A percentile compares a stretch with the other conserved stretches of the same genome.
phyloP scores from a whole-genome alignment of 208 protist species.

The Wallacemonas sp. region DNA sequence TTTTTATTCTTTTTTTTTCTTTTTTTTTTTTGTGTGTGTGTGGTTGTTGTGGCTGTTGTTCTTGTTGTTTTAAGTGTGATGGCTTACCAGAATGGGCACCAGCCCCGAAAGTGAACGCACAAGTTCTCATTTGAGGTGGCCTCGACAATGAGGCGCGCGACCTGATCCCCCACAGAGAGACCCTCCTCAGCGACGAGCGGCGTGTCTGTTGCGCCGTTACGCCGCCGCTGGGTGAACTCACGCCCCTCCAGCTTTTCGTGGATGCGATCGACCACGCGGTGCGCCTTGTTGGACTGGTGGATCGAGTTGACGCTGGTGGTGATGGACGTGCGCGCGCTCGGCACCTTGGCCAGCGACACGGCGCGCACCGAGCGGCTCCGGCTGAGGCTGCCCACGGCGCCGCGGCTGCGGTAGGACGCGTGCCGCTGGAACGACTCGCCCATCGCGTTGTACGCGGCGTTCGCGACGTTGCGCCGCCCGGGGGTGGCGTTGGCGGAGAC shows the following conservation, averaged over 20 bases:
- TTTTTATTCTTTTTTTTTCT: slow-evolving; percentile 7
- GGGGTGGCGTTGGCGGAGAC: slow-evolving; percentile 2
- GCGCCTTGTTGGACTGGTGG: slow-evolving; percentile 92
- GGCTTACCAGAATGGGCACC: slow-evolving; percentile 99
- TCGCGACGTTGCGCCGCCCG: slow-evolving; percentile 26
- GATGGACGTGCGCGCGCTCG: slow-evolving; percentile 20
- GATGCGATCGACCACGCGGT: slow-evolving; percentile 97
- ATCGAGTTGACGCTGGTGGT: slow-evolving; percentile 18
- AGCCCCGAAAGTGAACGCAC: slow-evolving; percentile 98
- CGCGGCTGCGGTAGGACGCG: slow-evolving; percentile 21
- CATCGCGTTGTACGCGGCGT: slow-evolving; percentile 38
- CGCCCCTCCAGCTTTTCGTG: slow-evolving; percentile 97
- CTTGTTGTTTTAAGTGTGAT: too few relatives aligned
- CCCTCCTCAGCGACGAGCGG: slow-evolving; percentile 41
- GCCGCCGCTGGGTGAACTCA: slow-evolving; percentile 89
- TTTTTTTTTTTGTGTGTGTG: too few relatives aligned
- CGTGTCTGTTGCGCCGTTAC: slow-evolving; percentile 19
- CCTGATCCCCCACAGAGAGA: slow-evolving; percentile 84
- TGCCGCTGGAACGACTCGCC: slow-evolving; percentile 44
- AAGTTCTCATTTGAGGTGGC: slow-evolving; percentile 99
- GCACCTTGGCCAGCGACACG: neutral
- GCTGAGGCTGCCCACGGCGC: slow-evolving; percentile 25
- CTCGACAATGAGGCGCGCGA: slow-evolving; percentile 95
- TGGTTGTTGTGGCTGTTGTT: too few relatives aligned
- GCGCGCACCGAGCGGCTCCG: slow-evolving; percentile 18